Evolutionary conservation across 352 stramenopile genomes (phyloP).

Genomic region (Phytophthora agathidicida): DNA sequence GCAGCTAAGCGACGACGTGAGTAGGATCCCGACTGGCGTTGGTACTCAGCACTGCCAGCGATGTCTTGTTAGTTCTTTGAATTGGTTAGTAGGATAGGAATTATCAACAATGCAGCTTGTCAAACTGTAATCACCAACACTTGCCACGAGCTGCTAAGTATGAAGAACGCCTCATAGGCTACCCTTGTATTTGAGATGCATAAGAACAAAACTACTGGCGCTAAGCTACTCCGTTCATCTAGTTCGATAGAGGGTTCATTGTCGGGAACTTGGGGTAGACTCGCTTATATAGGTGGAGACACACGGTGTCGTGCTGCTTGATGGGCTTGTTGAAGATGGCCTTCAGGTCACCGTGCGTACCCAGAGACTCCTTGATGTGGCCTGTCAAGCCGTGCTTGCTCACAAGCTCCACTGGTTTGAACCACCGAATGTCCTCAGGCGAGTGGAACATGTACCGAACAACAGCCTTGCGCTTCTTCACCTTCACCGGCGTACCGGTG

Average conservation of each 20-base stretch:
- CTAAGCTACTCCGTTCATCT: constrained; percentile 16
- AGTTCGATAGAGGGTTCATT: constrained; percentile 35
- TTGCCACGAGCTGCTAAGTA: neutral
- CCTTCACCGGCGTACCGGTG: constrained; percentile 97
- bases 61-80: constrained; percentile 4
- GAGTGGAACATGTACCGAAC: constrained; percentile 99
- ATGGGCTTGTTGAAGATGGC: constrained; percentile 99
- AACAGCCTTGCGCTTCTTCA: constrained; percentile 98
- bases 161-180: too few species aligned
- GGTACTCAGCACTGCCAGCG: neutral
- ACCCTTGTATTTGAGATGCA: constrained; percentile 26
- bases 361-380: constrained; percentile 98
- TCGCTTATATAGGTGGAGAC: constrained; percentile 99
- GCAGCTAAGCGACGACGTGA: constrained; percentile 46
- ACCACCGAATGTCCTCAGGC: constrained; percentile 98
- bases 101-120: constrained; percentile 31
- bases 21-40: constrained; percentile 1
- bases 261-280: constrained; percentile 98
- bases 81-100: constrained; percentile 27
- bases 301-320: constrained; percentile 99
- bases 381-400: constrained; percentile 98
- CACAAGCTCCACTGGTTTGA: constrained; percentile 97
- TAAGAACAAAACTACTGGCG: constrained; percentile 28
- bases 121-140: constrained; percentile 10
- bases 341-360: constrained; percentile 99